Evolutionary conservation across 1,284 basidiomycete genomes (phyloP), one percentile per base, ranked within the genome.

Genomic region (Jaminaea rosea): DNA sequence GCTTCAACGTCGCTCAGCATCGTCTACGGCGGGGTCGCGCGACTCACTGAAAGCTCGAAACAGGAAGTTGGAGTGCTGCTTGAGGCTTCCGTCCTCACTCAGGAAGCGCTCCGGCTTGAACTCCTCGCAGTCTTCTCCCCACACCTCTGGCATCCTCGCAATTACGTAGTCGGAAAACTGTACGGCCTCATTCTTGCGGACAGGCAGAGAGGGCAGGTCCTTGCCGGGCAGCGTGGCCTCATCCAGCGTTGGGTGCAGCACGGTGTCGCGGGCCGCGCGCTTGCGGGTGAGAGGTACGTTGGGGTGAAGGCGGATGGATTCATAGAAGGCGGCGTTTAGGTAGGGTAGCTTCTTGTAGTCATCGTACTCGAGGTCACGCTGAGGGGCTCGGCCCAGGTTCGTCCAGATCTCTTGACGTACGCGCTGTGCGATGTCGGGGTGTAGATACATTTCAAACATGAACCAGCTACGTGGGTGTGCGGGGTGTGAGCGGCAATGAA

Each of bases 141-240:
- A 69, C 4, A 69, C 62, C 4, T 62, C 62, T 0, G 62, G 59
- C 36, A 60, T 56, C 9, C 67, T 52, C 4, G 54, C 58, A 49
- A 69, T 67, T 19, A 60, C 63, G 65, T 65, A 69, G 49, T 69
- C 67, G 27, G 58, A 63, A 65, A 65, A 69, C 29, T 51, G 54
- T 9, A 65, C 26, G 44, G 45, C 11, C 47, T 69, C 65, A 17
- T 59, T 59, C 7, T 53, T 56, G 15, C 63, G 58, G 17, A 69
- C 46, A 36, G 55, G 55, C 47, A 69, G 46, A 26, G 65, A 56
- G n/a, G 65, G 65, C 23, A 69, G 53, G 11, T 59, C 58, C 19
- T 52, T 44, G 51, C 62, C 6, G 56, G 59, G 2, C 59, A 61
- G 24, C 62, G 57, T 4, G 63, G 67, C 5, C 53, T 42, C 37